Base-by-base conservation (phyloP, 2,329 filamentous ascomycete genomes). In the Talaromyces sp. region DNA sequence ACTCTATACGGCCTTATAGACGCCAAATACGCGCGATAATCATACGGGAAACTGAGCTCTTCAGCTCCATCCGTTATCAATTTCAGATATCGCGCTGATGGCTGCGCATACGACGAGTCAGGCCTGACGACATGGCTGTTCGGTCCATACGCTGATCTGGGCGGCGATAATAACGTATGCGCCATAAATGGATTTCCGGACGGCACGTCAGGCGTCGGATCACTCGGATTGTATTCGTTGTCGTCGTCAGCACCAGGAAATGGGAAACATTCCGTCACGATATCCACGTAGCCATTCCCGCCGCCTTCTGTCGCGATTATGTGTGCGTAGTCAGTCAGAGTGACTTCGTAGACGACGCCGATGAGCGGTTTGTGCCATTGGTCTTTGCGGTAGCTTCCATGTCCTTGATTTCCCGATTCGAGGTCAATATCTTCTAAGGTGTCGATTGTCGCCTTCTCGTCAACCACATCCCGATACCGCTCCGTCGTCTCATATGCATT, bases 281-380 rank as follows among this genome's bases (percentile, higher is more conserved):
- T 87, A 74, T 98, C 93, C 64, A 89, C 82, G 80, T 99, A 99
- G n/a, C 88, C 85, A 2, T 88, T 80, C 19, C 93, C 93, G 37
- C 91, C 93, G 60, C 94, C 94, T 76, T 99, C 95, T 5, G 93
- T 97, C 5, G 89, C 89, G 67, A 98, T 89, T 70, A 99, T 97
- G 66, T 86, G 90, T 7, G 88, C 85, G 75, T 91, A 99, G 79
- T 99, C 95, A 50, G 84, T 77, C 19, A 84, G 81, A 0, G 93
- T 97, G 35, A 98, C 92, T 79, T 98, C 93, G 80, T 99, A 99
- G 3, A 98, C 95, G 16, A 97, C 92, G 27, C 95, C 95, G 47
- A 97, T 86, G 2, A 99, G 84, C 4, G 92, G 91, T 72, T 93
- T 93, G 68, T 87, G 81, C 93, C 92, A 96, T 62, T 79, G 80